Percentiles rank a stretch among this genome's conserved stretches.
These are phyloP conservation scores for Citrullus colocynthis DNA, from an alignment of 306 rosid genomes.

Conservation along the genomic window DNA sequence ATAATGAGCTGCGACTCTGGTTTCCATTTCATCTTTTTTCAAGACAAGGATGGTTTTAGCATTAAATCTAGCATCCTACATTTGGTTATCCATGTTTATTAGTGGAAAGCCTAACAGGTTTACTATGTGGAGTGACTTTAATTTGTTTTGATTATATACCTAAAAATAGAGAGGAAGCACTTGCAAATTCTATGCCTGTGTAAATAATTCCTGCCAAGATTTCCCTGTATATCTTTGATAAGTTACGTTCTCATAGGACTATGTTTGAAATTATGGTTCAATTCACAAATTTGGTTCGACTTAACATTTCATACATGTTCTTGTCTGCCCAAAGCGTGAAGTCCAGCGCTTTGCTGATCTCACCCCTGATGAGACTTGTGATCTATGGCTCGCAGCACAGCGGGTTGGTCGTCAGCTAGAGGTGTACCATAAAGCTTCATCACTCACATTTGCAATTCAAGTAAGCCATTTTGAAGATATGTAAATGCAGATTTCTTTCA, in stretches of 20 bases:
- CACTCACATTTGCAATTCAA: conserved; percentile 71
- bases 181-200: background rate
- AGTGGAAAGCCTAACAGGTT: background rate
- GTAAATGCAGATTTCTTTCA: background rate
- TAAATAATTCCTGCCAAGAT: background rate
- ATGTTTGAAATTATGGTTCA: background rate
- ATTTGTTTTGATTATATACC: no score
- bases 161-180: background rate
- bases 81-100: background rate
- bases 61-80: background rate
- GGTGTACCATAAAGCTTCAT: conserved; percentile 64
- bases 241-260: background rate
- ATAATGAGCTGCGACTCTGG: background rate
- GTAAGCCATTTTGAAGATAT: conserved; percentile 29
- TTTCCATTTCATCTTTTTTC: background rate
- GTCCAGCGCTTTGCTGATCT: conserved; percentile 81
- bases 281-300: conserved; percentile 21
- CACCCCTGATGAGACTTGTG: conserved; percentile 69
- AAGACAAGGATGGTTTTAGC: background rate
- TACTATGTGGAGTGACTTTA: background rate
- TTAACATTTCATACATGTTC: conserved; percentile 73
- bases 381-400: conserved; percentile 84
- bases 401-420: conserved; percentile 68
- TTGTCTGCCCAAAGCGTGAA: conserved; percentile 88
- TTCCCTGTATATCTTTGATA: background rate